These are phyloP conservation scores for Coemansia sp. DNA, from an alignment of 192 early-diverging fungal species.

Conservation along the genomic window DNA sequence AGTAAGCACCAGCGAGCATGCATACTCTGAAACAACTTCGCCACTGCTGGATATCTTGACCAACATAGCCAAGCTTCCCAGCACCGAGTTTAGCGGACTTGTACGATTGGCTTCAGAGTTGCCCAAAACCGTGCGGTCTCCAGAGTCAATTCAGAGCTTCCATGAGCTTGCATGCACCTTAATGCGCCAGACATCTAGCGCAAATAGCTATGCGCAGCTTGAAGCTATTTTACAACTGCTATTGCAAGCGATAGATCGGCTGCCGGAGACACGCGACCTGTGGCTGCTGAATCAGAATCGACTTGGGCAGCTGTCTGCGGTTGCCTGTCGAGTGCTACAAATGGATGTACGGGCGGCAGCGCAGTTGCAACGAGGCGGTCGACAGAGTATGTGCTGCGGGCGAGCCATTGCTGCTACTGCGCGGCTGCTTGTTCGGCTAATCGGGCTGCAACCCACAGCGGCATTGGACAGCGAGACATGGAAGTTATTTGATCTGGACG, in stretches of 20 bases:
- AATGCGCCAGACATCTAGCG: background rate
- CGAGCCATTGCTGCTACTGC: slow-evolving; percentile 19
- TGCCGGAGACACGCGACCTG: slow-evolving; percentile 14
- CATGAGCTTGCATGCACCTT: slow-evolving; percentile 23
- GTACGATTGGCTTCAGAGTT: slow-evolving; percentile 27
- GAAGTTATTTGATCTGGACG: slow-evolving; percentile 17
- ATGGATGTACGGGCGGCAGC: slow-evolving; percentile 1
- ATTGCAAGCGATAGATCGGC: slow-evolving; percentile 12
- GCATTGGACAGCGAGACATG: slow-evolving; percentile 19
- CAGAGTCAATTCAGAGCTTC: slow-evolving; percentile 10
- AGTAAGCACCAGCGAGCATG: background rate
- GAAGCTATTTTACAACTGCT: slow-evolving; percentile 25
- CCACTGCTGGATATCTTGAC: slow-evolving; percentile 27
- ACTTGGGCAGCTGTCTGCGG: slow-evolving; percentile 7
- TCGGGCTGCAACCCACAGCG: slow-evolving; percentile 15
- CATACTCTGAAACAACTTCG: background rate
- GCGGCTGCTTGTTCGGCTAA: slow-evolving; percentile 22
- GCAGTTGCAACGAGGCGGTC: slow-evolving; percentile 1
- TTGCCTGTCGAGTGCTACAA: slow-evolving; percentile 9
- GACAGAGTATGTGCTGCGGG: slow-evolving; percentile 6
- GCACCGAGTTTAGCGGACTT: slow-evolving; percentile 20
- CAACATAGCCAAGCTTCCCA: slow-evolving; percentile 17
- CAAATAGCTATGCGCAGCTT: slow-evolving; percentile 14
- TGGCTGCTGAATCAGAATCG: slow-evolving; percentile 23
- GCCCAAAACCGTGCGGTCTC: slow-evolving; percentile 14